phyloP scores from a whole-genome alignment of 305 asterid species.

The Fraxinus nigra region DNA sequence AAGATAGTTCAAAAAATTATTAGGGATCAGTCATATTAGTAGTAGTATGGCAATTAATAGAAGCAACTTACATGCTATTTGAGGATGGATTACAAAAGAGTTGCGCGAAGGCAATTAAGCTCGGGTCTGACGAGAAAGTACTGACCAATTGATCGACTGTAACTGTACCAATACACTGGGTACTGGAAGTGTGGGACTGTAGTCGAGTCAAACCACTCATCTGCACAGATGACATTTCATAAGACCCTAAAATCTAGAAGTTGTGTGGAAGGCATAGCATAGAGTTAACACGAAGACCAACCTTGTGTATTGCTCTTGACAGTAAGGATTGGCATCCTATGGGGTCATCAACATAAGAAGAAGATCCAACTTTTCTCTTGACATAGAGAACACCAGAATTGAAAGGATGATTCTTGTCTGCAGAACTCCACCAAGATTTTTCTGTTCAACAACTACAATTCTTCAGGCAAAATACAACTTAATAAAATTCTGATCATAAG shows the following conservation, averaged over 20 bases:
- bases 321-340: slow-evolving; percentile 90
- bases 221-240: slow-evolving; percentile 38
- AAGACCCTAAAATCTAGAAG: slow-evolving; percentile 19
- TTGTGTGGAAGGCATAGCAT: slow-evolving; percentile 15
- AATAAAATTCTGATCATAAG: slow-evolving; percentile 11
- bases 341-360: slow-evolving; percentile 96
- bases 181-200: slow-evolving; percentile 36
- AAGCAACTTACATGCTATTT: slow-evolving; percentile 64
- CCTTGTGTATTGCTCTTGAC: slow-evolving; percentile 97
- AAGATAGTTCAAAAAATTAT: neutral
- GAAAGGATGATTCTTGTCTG: slow-evolving; percentile 76
- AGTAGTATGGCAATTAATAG: neutral
- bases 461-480: slow-evolving; percentile 23
- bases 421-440: slow-evolving; percentile 89
- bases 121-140: slow-evolving; percentile 91
- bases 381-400: slow-evolving; percentile 84
- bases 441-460: slow-evolving; percentile 46
- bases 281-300: slow-evolving; percentile 25
- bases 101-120: slow-evolving; percentile 91
- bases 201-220: slow-evolving; percentile 69
- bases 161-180: slow-evolving; percentile 50
- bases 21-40: slow-evolving; percentile 9
- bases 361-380: slow-evolving; percentile 93
- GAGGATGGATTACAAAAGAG: slow-evolving; percentile 74
- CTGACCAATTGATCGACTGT: slow-evolving; percentile 85